A percentile compares a stretch with the other conserved stretches of the same genome.
These are phyloP conservation scores for Solidago caesia DNA, from an alignment of 129 eudicot species.

Conservation along the genomic window DNA sequence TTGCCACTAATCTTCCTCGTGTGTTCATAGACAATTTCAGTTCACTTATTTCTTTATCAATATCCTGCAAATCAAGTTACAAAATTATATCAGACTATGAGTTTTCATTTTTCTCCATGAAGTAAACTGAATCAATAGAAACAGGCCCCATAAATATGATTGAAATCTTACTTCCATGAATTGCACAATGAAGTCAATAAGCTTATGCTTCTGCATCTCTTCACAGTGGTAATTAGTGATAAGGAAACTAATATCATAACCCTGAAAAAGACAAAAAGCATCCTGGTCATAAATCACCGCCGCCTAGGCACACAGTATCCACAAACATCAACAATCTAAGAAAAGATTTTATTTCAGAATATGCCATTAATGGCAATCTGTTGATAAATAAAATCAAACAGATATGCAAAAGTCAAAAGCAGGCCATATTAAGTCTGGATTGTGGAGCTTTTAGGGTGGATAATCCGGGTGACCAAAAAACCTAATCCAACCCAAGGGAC, in stretches of 20 bases:
- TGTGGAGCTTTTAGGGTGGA: neutral
- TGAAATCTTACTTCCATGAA: conserved; percentile 74
- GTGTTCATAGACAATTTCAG: conserved; percentile 87
- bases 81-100: neutral
- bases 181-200: conserved; percentile 83
- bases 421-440: neutral
- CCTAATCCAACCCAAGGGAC: neutral
- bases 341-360: neutral
- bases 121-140: neutral
- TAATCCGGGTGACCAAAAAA: neutral
- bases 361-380: neutral
- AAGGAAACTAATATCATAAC: conserved; percentile 87
- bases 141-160: neutral
- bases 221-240: conserved; percentile 83
- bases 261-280: conserved; percentile 39
- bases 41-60: conserved; percentile 89
- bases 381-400: conserved; percentile 4
- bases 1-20: conserved; percentile 90
- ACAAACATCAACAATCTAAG: neutral
- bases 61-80: conserved; percentile 52
- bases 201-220: conserved; percentile 86
- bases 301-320: neutral
- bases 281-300: neutral
- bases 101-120: neutral
- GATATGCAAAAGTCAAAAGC: neutral